These are phyloP conservation scores for Arachnomyces sp. DNA, from an alignment of 2,329 filamentous ascomycete species.

Conservation along the genomic window DNA sequence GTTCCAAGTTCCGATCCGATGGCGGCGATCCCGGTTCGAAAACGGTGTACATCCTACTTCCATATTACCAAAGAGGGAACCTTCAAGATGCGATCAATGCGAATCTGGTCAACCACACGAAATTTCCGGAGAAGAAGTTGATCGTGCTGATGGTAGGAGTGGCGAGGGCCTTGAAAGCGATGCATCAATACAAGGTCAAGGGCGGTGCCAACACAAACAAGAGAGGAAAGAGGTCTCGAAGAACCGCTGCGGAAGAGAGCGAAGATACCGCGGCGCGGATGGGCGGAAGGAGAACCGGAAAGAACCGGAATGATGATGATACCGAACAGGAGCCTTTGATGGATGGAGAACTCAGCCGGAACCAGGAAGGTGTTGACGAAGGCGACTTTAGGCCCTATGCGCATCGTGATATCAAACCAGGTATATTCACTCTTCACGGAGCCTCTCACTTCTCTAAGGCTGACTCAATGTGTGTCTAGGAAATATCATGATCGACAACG, in stretches of 20 bases:
- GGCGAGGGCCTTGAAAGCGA: slow-evolving; percentile 75
- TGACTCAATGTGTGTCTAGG: slow-evolving; percentile 34
- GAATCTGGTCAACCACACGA: slow-evolving; percentile 89
- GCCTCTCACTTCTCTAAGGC: neutral
- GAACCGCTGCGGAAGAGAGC: slow-evolving; percentile 51
- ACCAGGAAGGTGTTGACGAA: slow-evolving; percentile 60
- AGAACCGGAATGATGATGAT: slow-evolving; percentile 52
- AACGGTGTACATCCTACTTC: slow-evolving; percentile 92
- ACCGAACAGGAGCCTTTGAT: slow-evolving; percentile 77
- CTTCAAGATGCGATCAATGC: slow-evolving; percentile 98
- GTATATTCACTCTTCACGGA: slow-evolving; percentile 41
- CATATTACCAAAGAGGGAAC: slow-evolving; percentile 92
- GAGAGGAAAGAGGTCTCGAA: slow-evolving; percentile 49
- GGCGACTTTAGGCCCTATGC: slow-evolving; percentile 74
- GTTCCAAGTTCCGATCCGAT: slow-evolving; percentile 47
- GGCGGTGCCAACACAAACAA: slow-evolving; percentile 48
- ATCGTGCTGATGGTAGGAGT: slow-evolving; percentile 91
- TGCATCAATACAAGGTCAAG: slow-evolving; percentile 78
- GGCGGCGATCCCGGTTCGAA: slow-evolving; percentile 61
- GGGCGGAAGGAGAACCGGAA: slow-evolving; percentile 34
- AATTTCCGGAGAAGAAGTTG: slow-evolving; percentile 77
- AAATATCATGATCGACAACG: slow-evolving; percentile 97
- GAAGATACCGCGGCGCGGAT: slow-evolving; percentile 37
- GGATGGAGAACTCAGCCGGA: slow-evolving; percentile 64
- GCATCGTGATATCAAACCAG: slow-evolving; percentile 95